phyloP scores from a whole-genome alignment of 179 eudicot species.

The Beta macrorhiza region DNA sequence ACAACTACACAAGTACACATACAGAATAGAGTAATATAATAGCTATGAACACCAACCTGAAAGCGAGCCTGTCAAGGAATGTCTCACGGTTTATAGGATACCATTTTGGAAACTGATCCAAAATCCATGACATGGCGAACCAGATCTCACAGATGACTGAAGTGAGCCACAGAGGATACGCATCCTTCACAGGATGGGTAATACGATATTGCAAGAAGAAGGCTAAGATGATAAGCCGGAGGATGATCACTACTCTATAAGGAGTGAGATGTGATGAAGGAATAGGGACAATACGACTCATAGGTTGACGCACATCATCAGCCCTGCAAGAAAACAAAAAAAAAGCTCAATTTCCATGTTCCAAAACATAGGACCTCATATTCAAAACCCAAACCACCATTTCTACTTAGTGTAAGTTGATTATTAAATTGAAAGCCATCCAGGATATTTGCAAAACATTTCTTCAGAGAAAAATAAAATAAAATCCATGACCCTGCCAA shows the following conservation, averaged over 20 bases:
- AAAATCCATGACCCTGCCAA: not conserved
- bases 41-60: constrained; percentile 47
- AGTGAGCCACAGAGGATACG: constrained; percentile 75
- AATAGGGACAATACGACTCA: constrained; percentile 79
- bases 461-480: not conserved
- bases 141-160: constrained; percentile 84
- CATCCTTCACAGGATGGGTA: constrained; percentile 67
- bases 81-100: constrained; percentile 81
- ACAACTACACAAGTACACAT: not conserved
- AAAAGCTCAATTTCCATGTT: no score
- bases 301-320: constrained; percentile 81
- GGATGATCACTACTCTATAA: constrained; percentile 69
- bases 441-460: not conserved
- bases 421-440: not conserved
- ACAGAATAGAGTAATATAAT: not conserved
- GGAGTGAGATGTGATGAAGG: constrained; percentile 61
- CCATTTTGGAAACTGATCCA: constrained; percentile 94
- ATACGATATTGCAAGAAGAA: constrained; percentile 80
- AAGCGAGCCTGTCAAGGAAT: constrained; percentile 71
- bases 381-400: not conserved
- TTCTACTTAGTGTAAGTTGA: not conserved
- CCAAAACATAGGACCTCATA: not conserved
- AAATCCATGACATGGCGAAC: constrained; percentile 86
- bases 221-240: constrained; percentile 71
- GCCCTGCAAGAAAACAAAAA: constrained; percentile 47